phyloP scores from a whole-genome alignment of 257 asterid genomes.

The Ligustrum vulgare region DNA sequence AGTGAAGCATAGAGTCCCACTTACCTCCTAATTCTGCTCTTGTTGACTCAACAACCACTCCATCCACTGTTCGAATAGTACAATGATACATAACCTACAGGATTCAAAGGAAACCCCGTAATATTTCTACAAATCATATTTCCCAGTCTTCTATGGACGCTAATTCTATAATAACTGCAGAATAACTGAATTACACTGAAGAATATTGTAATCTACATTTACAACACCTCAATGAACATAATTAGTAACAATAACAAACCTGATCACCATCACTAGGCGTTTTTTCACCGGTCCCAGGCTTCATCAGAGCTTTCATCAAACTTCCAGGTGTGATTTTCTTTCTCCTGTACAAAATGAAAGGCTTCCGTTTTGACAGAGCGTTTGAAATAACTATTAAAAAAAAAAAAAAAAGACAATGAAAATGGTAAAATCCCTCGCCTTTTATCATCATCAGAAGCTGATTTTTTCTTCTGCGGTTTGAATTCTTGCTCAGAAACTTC shows the following conservation, averaged over 20 bases:
- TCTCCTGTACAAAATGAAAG: constrained; percentile 45
- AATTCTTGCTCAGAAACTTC: constrained; percentile 50
- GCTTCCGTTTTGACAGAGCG: background rate
- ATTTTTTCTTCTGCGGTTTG: constrained; percentile 58
- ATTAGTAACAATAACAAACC: constrained; percentile 35
- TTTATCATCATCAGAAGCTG: constrained; percentile 71
- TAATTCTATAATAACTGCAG: background rate
- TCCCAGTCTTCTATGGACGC: background rate
- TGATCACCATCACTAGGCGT: constrained; percentile 85
- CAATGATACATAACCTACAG: constrained; percentile 83
- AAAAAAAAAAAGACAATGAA: background rate
- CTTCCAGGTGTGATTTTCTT: constrained; percentile 86
- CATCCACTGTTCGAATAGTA: constrained; percentile 82
- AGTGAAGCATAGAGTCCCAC: constrained; percentile 2
- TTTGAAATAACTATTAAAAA: background rate
- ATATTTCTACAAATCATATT: background rate
- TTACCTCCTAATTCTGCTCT: constrained; percentile 77
- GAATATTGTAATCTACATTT: background rate
- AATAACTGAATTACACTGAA: no score
- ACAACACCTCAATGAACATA: background rate
- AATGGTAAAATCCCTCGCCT: constrained; percentile 38
- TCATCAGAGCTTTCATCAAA: constrained; percentile 90
- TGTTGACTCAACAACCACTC: constrained; percentile 84
- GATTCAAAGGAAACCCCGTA: constrained; percentile 13
- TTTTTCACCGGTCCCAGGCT: constrained; percentile 83